Percentiles rank a stretch among this genome's conserved stretches.
phyloP scores from a whole-genome alignment of 495 filamentous ascomycete species.

The Penicillium subrubescens region DNA sequence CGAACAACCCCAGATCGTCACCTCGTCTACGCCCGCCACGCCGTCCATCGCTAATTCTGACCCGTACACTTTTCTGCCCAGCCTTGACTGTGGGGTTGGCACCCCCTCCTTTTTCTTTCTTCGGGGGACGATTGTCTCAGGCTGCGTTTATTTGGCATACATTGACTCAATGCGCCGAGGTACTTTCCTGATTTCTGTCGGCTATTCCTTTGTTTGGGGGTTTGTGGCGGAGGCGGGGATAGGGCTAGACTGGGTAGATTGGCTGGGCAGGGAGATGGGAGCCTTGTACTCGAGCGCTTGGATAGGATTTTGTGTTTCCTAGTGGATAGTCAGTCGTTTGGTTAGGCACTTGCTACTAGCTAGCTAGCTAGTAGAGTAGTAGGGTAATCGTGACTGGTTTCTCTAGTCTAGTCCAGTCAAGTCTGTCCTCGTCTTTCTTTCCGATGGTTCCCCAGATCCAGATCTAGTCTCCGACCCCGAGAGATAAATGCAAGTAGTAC shows the following conservation, averaged over 20 bases:
- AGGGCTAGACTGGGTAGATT: background rate
- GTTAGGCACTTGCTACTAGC: too few relatives aligned
- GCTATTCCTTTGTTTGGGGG: background rate
- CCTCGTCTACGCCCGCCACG: background rate
- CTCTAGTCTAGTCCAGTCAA: too few relatives aligned
- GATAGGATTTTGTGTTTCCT: background rate
- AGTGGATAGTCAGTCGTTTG: too few relatives aligned
- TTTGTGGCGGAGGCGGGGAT: background rate
- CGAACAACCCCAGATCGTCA: background rate
- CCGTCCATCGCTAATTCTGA: background rate
- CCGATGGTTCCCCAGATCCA: background rate
- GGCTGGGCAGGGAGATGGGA: background rate
- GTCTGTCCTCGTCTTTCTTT: background rate
- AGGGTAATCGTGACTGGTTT: too few relatives aligned
- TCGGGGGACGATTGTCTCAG: background rate
- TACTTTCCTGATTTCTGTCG: background rate
- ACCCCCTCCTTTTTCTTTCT: background rate
- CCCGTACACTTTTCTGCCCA: background rate
- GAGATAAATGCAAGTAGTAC: background rate
- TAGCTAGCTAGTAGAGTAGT: too few relatives aligned
- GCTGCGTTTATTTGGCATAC: background rate
- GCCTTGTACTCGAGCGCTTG: background rate
- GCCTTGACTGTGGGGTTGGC: background rate
- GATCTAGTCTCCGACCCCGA: background rate
- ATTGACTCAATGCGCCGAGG: constrained; percentile 1